Percentiles rank a stretch among this genome's conserved stretches.
phyloP scores from a whole-genome alignment of 2,329 filamentous ascomycete genomes.

The Fonsecaea pugnacius region DNA sequence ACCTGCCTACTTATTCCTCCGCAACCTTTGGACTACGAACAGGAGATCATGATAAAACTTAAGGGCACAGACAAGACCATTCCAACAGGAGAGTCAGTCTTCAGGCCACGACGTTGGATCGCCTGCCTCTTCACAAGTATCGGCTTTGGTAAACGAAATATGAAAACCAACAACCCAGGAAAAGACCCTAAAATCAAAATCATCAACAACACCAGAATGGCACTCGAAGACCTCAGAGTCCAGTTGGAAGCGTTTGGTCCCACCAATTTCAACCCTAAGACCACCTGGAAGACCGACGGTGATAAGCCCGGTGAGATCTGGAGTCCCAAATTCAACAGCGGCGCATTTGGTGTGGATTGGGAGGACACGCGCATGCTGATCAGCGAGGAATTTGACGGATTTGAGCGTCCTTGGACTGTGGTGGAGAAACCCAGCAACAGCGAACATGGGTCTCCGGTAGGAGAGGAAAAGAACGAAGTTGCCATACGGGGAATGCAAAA shows the following conservation, averaged over 20 bases:
- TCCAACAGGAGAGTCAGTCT: constrained; percentile 10
- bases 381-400: constrained; percentile 38
- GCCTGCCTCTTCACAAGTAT: constrained; percentile 64
- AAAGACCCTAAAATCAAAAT: constrained; percentile 51
- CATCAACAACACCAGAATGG: constrained; percentile 53
- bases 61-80: background rate
- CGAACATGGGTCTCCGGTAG: background rate
- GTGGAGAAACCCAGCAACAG: constrained; percentile 12
- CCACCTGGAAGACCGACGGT: constrained; percentile 21
- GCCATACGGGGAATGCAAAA: background rate
- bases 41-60: constrained; percentile 10
- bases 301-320: constrained; percentile 45
- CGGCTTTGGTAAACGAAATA: constrained; percentile 51
- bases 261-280: constrained; percentile 20
- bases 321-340: constrained; percentile 63
- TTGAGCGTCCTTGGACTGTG: constrained; percentile 28
- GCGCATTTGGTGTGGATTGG: constrained; percentile 62
- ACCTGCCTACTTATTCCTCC: constrained; percentile 61
- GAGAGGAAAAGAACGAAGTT: background rate
- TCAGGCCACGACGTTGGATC: constrained; percentile 55
- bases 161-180: constrained; percentile 36
- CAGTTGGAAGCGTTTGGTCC: constrained; percentile 45
- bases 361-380: constrained; percentile 52
- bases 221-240: constrained; percentile 55
- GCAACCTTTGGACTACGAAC: constrained; percentile 42